phyloP scores from a whole-genome alignment of 352 stramenopile species.

The Phytophthora megakarya region DNA sequence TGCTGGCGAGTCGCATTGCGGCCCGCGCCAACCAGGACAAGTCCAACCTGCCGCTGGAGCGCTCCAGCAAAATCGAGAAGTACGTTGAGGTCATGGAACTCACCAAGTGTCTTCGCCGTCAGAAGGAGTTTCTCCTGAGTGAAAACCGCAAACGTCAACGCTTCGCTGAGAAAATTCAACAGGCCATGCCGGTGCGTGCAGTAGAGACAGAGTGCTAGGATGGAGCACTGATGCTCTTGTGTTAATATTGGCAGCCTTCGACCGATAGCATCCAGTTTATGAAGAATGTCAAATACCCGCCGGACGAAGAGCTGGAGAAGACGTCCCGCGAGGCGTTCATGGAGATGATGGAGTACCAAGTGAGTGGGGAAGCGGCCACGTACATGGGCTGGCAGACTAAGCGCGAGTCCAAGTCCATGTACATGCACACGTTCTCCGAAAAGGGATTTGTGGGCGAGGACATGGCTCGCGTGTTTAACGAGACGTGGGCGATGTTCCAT shows the following conservation, averaged over 20 bases:
- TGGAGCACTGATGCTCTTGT: constrained; percentile 9
- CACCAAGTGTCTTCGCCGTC: constrained; percentile 83
- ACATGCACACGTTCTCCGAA: constrained; percentile 77
- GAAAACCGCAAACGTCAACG: constrained; percentile 87
- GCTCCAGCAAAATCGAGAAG: constrained; percentile 86
- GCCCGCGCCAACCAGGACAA: constrained; percentile 75
- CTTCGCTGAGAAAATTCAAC: constrained; percentile 87
- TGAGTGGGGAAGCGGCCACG: constrained; percentile 63
- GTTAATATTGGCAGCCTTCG: constrained; percentile 53
- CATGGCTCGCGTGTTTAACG: constrained; percentile 78
- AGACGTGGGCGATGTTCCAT: constrained; percentile 78
- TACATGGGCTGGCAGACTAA: constrained; percentile 84
- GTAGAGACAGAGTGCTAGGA: neutral
- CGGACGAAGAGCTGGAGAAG: constrained; percentile 81
- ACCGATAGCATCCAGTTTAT: constrained; percentile 90
- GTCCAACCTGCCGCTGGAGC: constrained; percentile 70
- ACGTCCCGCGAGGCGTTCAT: constrained; percentile 73
- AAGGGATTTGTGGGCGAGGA: constrained; percentile 75
- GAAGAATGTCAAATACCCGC: constrained; percentile 86
- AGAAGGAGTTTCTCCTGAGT: constrained; percentile 86
- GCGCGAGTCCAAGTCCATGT: constrained; percentile 88
- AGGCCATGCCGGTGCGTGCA: constrained; percentile 77
- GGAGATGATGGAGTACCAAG: constrained; percentile 84
- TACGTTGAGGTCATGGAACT: constrained; percentile 90
- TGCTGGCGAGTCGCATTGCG: constrained; percentile 71